Evolutionary conservation across 2,329 filamentous ascomycete species (phyloP).

Genomic region (Erysiphe pulchra): DNA sequence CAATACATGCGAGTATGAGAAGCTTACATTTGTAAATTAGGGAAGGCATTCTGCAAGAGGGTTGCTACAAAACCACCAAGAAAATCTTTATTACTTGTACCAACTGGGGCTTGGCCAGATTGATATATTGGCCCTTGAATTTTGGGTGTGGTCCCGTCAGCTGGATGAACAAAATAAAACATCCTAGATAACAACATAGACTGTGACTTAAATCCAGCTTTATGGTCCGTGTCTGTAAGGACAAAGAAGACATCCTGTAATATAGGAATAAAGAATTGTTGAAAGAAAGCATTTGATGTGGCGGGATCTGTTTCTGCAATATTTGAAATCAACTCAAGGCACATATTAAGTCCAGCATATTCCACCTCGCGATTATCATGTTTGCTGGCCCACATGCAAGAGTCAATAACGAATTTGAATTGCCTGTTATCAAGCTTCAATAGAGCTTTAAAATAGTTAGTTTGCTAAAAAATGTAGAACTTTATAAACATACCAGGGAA

Average conservation of each 20-base stretch:
- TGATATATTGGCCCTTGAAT: conserved; percentile 81
- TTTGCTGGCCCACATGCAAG: conserved; percentile 99
- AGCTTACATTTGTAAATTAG: conserved; percentile 69
- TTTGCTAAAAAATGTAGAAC: no score
- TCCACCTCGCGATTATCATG: conserved; percentile 98
- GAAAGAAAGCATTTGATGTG: conserved; percentile 89
- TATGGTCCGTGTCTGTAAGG: conserved; percentile 90
- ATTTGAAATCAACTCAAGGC: conserved; percentile 87
- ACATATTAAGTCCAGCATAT: conserved; percentile 91
- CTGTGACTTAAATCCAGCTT: conserved; percentile 97
- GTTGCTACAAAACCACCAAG: conserved; percentile 66
- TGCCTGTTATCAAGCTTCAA: conserved; percentile 85
- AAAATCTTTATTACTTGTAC: conserved; percentile 79
- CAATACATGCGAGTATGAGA: not conserved
- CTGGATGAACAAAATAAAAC: conserved; percentile 78
- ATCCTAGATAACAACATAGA: conserved; percentile 80
- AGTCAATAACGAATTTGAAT: conserved; percentile 98
- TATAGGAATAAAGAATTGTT: conserved; percentile 87
- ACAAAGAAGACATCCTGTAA: conserved; percentile 97
- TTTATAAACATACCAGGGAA: conserved; percentile 38
- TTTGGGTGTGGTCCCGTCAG: conserved; percentile 45
- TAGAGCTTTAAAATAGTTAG: conserved; percentile 25
- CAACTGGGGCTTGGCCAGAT: conserved; percentile 53
- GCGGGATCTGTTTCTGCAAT: conserved; percentile 74
- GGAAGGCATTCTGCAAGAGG: conserved; percentile 71